phyloP scores from a whole-genome alignment of 768 basidiomycete species.

The Lepiota venenata region DNA sequence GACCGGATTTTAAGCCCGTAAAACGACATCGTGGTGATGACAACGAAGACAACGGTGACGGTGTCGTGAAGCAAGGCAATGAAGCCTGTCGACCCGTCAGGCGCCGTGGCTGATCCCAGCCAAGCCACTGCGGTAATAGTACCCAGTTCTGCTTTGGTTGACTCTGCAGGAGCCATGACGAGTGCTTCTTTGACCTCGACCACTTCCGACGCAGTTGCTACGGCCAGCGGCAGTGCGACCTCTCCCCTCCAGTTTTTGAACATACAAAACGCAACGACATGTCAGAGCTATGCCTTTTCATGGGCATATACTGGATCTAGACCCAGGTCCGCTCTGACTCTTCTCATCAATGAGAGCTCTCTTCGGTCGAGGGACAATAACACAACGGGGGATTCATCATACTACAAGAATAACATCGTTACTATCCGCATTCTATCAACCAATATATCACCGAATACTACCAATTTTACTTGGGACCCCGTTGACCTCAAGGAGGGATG shows the following conservation, averaged over 20 bases:
- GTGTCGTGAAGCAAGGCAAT: background rate
- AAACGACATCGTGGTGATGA: background rate
- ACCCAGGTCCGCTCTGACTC: slow-evolving; percentile 15
- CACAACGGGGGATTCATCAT: slow-evolving; percentile 9
- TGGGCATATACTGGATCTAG: slow-evolving; percentile 20
- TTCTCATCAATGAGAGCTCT: slow-evolving; percentile 14
- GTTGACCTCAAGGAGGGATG: slow-evolving; percentile 31
- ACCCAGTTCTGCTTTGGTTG: no score
- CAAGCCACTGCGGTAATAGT: no score
- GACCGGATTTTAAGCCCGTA: background rate
- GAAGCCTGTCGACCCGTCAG: background rate
- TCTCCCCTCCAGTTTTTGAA: slow-evolving; percentile 20
- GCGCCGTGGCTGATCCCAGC: background rate
- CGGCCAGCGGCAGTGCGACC: slow-evolving; percentile 3
- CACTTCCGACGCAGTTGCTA: background rate
- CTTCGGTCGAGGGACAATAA: background rate
- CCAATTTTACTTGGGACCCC: slow-evolving; percentile 22
- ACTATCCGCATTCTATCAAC: slow-evolving; percentile 21
- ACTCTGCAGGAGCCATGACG: no score
- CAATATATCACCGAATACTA: slow-evolving; percentile 19
- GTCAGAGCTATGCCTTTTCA: slow-evolving; percentile 19
- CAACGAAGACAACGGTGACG: background rate
- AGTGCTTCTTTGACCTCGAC: background rate
- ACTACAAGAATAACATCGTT: slow-evolving; percentile 10
- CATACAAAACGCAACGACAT: slow-evolving; percentile 26